Evolutionary conservation across 495 filamentous ascomycete genomes (phyloP), one percentile per base, ranked within the genome.

Genomic region (Acidiella bohemica): DNA sequence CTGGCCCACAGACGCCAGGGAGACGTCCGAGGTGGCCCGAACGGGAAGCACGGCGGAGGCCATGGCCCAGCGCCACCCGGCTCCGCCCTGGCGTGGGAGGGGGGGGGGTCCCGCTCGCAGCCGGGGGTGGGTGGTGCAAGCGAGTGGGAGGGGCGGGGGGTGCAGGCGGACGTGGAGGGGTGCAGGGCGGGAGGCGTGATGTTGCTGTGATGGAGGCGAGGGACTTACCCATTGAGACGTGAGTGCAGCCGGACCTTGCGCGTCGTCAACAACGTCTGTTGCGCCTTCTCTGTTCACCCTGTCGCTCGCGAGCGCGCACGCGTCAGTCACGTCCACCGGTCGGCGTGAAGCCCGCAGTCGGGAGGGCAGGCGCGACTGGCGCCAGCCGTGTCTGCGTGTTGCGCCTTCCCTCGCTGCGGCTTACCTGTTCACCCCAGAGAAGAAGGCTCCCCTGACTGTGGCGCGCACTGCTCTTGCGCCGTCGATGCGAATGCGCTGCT

Each of bases 211-310:
- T 27, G 25, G 30, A 25, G 39, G 36, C 35, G 44, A 21, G 32
- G 27, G 46, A 49, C 57, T 57, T 59, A 59, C 57, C 57, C 57
- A 59, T 59, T 46, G 52, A 45, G 53, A 45, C 10, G 9, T 30
- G 37, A 51, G 47, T 41, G 50, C 43, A 29, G 45, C n/a, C n/a
- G n/a, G n/a, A n/a, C n/a, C n/a, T n/a, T n/a, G n/a, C n/a, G n/a
- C n/a, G n/a, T n/a, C n/a, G n/a, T n/a, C n/a, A n/a, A n/a, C n/a
- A n/a, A n/a, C n/a, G n/a, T n/a, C n/a, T n/a, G n/a, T n/a, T 47
- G 46, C 35, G 19, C 41, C 36, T 50, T 44, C 46, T 44, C 34
- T 28, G 36, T 14, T 16, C 12, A 16, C 11, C n/a, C n/a, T n/a
- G 21, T 41, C 44, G 40, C 30, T 11, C 22, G 44, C 26, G 41